phyloP scores from a whole-genome alignment of 495 filamentous ascomycete genomes.

The Aspergillus egyptiacus region DNA sequence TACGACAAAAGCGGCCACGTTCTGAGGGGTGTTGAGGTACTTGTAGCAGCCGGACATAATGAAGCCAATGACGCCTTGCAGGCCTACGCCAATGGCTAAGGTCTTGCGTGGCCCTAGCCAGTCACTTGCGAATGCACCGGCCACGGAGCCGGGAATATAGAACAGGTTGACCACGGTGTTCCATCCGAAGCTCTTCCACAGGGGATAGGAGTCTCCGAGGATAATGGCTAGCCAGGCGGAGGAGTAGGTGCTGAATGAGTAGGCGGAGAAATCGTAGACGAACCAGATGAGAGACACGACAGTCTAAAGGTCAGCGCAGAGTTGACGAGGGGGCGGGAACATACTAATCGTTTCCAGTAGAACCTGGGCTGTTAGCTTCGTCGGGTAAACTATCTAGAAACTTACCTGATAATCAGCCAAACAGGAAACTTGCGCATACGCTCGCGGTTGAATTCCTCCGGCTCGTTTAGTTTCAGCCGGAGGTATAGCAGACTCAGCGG shows the following conservation, averaged over 20 bases:
- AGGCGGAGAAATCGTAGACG: conserved; percentile 80
- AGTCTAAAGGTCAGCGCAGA: conserved; percentile 55
- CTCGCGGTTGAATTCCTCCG: conserved; percentile 68
- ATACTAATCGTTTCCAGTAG: conserved; percentile 46
- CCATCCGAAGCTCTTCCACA: conserved; percentile 80
- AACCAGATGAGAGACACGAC: conserved; percentile 84
- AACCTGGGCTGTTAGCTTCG: conserved; percentile 28
- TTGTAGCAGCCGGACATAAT: conserved; percentile 77
- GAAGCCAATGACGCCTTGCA: conserved; percentile 75
- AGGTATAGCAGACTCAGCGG: conserved; percentile 69
- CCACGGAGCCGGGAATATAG: conserved; percentile 74
- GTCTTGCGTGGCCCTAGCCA: conserved; percentile 68
- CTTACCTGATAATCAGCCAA: conserved; percentile 47
- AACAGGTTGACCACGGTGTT: conserved; percentile 79
- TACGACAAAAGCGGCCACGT: conserved; percentile 72
- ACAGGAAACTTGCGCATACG: conserved; percentile 49
- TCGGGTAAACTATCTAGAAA: neutral
- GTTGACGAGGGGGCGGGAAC: conserved; percentile 9
- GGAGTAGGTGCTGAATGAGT: conserved; percentile 76
- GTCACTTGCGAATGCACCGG: conserved; percentile 71
- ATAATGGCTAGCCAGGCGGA: conserved; percentile 64
- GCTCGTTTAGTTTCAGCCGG: conserved; percentile 71
- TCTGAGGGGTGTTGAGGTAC: conserved; percentile 51
- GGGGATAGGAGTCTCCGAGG: conserved; percentile 44
- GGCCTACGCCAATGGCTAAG: conserved; percentile 57